Percentiles rank a stretch among this genome's conserved stretches.
These are phyloP conservation scores for Raddia distichophylla DNA, from an alignment of 176 grass and related monocot genomes.

Conservation along the genomic window DNA sequence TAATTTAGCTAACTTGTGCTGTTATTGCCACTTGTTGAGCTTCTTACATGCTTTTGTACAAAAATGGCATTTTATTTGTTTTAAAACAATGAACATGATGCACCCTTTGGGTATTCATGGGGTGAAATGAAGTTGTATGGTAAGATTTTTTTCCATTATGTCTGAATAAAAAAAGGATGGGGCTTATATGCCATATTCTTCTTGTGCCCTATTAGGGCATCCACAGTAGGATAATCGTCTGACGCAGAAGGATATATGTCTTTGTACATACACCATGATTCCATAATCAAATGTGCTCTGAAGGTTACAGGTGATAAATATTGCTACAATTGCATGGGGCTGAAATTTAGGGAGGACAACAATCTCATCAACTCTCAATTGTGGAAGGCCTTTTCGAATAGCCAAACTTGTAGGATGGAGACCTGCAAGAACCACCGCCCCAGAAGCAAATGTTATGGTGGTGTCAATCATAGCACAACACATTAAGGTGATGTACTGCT, in stretches of 20 bases:
- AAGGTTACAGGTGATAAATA: constrained; percentile 27
- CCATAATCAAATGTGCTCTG: background rate
- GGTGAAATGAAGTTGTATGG: too few species aligned
- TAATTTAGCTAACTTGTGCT: background rate
- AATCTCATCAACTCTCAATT: background rate
- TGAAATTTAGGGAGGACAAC: background rate
- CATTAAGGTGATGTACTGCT: background rate
- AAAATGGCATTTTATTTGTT: background rate
- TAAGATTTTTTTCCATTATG: background rate
- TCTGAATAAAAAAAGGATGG: background rate
- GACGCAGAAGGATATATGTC: background rate
- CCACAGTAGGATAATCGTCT: too few species aligned
- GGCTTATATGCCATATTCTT: background rate
- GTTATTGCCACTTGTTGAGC: background rate
- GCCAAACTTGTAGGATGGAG: background rate
- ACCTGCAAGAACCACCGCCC: background rate
- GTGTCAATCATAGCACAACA: background rate
- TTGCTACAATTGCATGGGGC: background rate
- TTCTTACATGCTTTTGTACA: background rate
- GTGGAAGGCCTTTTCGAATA: constrained; percentile 1
- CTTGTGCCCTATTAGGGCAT: background rate
- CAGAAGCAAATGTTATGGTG: constrained; percentile 7
- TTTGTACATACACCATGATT: background rate
- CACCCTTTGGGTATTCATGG: background rate
- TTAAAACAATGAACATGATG: background rate